These are phyloP conservation scores for Torulaspora quercuum DNA, from an alignment of 805 yeast species.

Conservation along the genomic window DNA sequence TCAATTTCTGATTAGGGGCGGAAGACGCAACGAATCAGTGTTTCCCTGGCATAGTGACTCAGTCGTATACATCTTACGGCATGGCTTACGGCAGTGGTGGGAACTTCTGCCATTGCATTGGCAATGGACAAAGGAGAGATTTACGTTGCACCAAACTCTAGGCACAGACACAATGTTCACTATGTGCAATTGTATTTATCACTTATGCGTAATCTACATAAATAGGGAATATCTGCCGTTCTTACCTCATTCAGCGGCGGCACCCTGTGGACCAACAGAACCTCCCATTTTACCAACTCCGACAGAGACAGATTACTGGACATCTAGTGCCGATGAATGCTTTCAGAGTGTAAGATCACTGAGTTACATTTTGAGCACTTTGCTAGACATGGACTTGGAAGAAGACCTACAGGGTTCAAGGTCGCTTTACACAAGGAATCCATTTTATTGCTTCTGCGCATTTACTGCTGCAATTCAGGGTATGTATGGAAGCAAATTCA, in stretches of 20 bases:
- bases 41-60: constrained; percentile 14
- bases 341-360: constrained; percentile 6
- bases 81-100: not conserved
- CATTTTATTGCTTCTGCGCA: constrained; percentile 12
- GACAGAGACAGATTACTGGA: constrained; percentile 9
- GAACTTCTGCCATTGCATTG: not conserved
- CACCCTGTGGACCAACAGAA: constrained; percentile 13
- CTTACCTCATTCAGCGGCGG: constrained; percentile 8
- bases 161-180: constrained; percentile 1
- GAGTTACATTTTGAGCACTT: constrained; percentile 6
- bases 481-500: constrained; percentile 12
- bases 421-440: constrained; percentile 6
- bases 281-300: constrained; percentile 8
- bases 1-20: constrained; percentile 8
- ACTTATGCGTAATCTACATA: constrained; percentile 5
- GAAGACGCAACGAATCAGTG: constrained; percentile 2
- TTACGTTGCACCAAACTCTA: not conserved
- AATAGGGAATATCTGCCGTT: constrained; percentile 14
- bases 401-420: not conserved
- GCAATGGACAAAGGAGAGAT: constrained; percentile 1
- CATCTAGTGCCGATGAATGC: constrained; percentile 6
- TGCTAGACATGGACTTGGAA: constrained; percentile 3
- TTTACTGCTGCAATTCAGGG: constrained; percentile 11
- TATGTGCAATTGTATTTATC: constrained; percentile 10
- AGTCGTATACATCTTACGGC: constrained; percentile 1